Base-by-base conservation (phyloP, 139 green algal genomes). In the Chlamydomonas schloesseri region DNA sequence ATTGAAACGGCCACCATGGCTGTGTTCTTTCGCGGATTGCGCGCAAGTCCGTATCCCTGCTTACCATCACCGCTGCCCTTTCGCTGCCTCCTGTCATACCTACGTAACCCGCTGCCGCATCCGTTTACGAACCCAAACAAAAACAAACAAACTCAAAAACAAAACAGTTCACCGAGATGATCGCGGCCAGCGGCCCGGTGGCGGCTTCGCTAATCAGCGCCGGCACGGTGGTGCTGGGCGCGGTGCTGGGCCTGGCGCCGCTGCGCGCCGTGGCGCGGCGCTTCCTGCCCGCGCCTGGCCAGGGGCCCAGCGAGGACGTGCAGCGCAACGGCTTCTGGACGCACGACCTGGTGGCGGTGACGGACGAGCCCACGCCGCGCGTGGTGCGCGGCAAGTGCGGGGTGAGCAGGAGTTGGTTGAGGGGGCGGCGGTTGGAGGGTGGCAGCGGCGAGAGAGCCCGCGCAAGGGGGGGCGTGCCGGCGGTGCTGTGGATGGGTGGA, bases 291-390 rank as follows among this genome's bases (percentile, higher is more conserved):
- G 60, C 81, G 36, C 88, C 88, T 21, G 91, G 91, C n/a, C 29
- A 92, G 74, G 91, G 91, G 53, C 91, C 91, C n/a, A 88, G 50
- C 26, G 78, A 89, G 79, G 69, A 87, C 58, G 21, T 37, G 26
- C 90, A 88, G 62, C 23, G 79, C 42, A 82, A 42, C 5, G 92
- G 90, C 8, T 92, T 79, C 85, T 94, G 92, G 92, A 78, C 71
- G 28, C 84, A 90, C 73, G 81, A 83, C 23, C 62, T 92, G 81
- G 73, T 93, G 23, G 92, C 69, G 8, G 46, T 93, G 28, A 93
- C 89, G 26, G 87, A 95, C 57, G 90, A 92, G 83, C 14, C 75
- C 60, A 20, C 85, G 74, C 86, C 90, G 9, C 81, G 78, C 31
- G 86, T 91, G 36, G 69, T 95, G 33, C 28, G 84, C 29, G 90